A percentile compares a stretch with the other conserved stretches of the same genome.
Evolutionary conservation across 805 yeast species (phyloP).

Genomic region (Candida rishiriensis): DNA sequence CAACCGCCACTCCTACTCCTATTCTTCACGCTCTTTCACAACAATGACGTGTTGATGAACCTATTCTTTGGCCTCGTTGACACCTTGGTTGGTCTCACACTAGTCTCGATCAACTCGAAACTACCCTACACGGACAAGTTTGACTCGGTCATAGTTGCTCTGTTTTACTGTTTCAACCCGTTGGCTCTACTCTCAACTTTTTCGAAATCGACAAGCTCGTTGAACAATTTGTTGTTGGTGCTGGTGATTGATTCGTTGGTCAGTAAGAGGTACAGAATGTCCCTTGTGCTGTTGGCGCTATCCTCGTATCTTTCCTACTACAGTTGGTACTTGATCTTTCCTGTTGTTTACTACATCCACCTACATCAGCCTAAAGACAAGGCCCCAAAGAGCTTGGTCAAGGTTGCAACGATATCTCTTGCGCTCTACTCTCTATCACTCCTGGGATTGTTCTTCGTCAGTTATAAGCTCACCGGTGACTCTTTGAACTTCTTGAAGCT

Average conservation of each 20-base stretch:
- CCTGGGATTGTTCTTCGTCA: conserved; percentile 29
- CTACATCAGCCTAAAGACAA: not conserved
- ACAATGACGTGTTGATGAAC: conserved; percentile 23
- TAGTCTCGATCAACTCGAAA: conserved; percentile 48
- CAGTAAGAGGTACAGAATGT: conserved; percentile 33
- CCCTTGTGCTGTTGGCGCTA: conserved; percentile 52
- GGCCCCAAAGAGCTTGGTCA: not conserved
- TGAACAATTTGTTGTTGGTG: conserved; percentile 56
- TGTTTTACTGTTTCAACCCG: conserved; percentile 78
- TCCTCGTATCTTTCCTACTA: conserved; percentile 62
- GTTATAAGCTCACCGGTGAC: conserved; percentile 35
- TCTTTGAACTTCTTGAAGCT: conserved; percentile 45
- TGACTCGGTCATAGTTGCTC: conserved; percentile 21
- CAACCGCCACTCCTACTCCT: conserved; percentile 74
- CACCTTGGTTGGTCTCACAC: conserved; percentile 46
- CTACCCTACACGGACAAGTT: conserved; percentile 20
- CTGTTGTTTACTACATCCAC: conserved; percentile 38
- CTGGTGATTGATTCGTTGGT: conserved; percentile 43
- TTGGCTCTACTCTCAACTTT: conserved; percentile 62
- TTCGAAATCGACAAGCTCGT: conserved; percentile 60
- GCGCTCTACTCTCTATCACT: conserved; percentile 25
- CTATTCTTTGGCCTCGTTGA: conserved; percentile 58
- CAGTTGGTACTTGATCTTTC: conserved; percentile 57
- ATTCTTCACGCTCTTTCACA: conserved; percentile 37
- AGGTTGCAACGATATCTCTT: conserved; percentile 23